Percentiles rank a stretch among this genome's conserved stretches.
Evolutionary conservation across 2,329 filamentous ascomycete species (phyloP).

Genomic region (Fusarium incarnatum): DNA sequence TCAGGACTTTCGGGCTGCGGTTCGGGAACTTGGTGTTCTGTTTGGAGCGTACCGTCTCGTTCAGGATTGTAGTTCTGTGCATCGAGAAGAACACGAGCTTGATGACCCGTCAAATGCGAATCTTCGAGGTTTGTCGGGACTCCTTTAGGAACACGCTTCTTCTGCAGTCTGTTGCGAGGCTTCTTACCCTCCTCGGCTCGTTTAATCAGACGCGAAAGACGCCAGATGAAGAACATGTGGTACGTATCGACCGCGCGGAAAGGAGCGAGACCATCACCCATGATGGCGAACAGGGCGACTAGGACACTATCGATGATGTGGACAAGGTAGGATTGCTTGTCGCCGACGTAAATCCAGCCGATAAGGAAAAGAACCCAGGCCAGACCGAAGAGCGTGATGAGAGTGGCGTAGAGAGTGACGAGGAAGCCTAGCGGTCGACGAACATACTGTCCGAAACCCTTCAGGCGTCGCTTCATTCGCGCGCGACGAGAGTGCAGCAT

Average conservation of each 20-base stretch:
- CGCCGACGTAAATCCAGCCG: constrained; percentile 86
- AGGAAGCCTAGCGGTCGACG: constrained; percentile 81
- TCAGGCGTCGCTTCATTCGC: constrained; percentile 82
- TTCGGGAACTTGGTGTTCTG: constrained; percentile 45
- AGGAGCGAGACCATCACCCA: constrained; percentile 77
- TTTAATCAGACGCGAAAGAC: constrained; percentile 62
- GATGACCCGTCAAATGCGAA: constrained; percentile 35
- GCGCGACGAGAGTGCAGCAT: constrained; percentile 86
- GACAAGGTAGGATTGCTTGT: constrained; percentile 74
- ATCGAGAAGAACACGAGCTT: constrained; percentile 37
- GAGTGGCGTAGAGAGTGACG: constrained; percentile 83
- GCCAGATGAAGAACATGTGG: constrained; percentile 85
- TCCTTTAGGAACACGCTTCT: constrained; percentile 31
- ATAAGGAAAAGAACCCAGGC: constrained; percentile 94
- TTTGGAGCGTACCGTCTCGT: constrained; percentile 17
- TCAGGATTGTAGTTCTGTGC: constrained; percentile 24
- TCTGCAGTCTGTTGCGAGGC: constrained; percentile 38
- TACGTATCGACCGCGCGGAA: constrained; percentile 87
- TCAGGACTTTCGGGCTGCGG: constrained; percentile 57
- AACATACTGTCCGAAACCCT: constrained; percentile 84
- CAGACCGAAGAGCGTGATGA: constrained; percentile 86
- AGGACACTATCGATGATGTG: constrained; percentile 78
- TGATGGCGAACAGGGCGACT: constrained; percentile 76
- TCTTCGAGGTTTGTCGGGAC: background rate
- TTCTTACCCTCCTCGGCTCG: constrained; percentile 64